Percentiles rank a stretch among this genome's conserved stretches.
Conservation (phyloP, 176 grass and related monocot genomes). For the Zizania latifolia region DNA sequence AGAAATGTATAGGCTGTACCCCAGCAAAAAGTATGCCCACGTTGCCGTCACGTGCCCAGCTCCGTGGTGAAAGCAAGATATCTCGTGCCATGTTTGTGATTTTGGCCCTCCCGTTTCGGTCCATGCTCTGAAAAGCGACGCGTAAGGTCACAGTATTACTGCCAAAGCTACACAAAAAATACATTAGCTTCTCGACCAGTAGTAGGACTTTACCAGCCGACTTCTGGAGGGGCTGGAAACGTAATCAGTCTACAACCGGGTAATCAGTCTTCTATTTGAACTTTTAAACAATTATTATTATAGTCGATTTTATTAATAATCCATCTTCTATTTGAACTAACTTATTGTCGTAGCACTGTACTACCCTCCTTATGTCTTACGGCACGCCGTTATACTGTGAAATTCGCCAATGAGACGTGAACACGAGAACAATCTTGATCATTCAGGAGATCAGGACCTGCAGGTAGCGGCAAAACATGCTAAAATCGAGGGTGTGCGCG, state of each 20-base stretch:
- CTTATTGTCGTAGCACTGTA: background rate
- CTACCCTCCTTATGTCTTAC: background rate
- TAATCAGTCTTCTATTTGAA: no score
- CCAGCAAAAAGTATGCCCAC: background rate
- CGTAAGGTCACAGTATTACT: background rate
- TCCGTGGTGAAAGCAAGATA: conserved; percentile 1
- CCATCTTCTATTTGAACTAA: no score
- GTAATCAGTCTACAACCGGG: background rate
- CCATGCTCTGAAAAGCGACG: conserved; percentile 26
- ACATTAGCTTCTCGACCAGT: background rate
- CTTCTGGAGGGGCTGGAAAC: background rate
- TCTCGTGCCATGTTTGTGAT: conserved; percentile 2
- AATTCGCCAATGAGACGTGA: background rate
- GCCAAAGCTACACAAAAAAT: background rate
- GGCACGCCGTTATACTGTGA: background rate
- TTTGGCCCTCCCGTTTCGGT: background rate
- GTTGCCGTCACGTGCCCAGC: conserved; percentile 19
- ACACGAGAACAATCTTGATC: background rate
- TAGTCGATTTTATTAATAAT: no score
- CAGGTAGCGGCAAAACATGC: no score
- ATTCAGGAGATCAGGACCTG: background rate
- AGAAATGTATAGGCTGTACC: background rate
- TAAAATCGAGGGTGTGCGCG: background rate
- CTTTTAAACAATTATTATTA: no score
- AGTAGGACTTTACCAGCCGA: background rate